Percentiles rank a stretch among this genome's conserved stretches.
These are phyloP conservation scores for Umbelopsis vinacea DNA, from an alignment of 192 early-diverging fungal genomes.

Conservation along the genomic window DNA sequence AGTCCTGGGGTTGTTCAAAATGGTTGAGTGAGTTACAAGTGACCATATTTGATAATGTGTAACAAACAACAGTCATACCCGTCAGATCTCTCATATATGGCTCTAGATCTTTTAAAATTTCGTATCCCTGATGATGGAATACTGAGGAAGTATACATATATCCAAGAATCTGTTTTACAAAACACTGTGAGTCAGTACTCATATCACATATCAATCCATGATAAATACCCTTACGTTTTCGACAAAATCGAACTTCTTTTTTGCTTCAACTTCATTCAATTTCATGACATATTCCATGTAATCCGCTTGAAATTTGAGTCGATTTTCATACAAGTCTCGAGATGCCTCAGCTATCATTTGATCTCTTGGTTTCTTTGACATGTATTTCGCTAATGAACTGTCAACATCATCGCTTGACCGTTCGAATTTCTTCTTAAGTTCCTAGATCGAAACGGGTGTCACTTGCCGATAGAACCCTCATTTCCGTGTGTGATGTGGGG, in stretches of 20 bases:
- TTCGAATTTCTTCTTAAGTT: conserved; percentile 63
- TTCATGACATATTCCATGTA: conserved; percentile 70
- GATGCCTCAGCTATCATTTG: conserved; percentile 58
- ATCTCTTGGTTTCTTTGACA: conserved; percentile 65
- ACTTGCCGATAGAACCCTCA: too few relatives aligned
- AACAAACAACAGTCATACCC: conserved; percentile 30
- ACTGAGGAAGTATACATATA: conserved; percentile 85
- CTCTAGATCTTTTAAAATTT: conserved; percentile 78
- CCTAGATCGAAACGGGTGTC: conserved; percentile 38
- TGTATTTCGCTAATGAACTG: conserved; percentile 58
- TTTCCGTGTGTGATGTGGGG: background rate
- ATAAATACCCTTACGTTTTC: conserved; percentile 54
- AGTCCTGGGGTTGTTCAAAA: conserved; percentile 29
- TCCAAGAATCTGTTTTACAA: conserved; percentile 58
- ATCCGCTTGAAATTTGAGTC: conserved; percentile 63
- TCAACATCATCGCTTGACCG: conserved; percentile 66
- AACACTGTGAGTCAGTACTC: conserved; percentile 35
- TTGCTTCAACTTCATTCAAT: conserved; percentile 73
- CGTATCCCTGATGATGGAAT: conserved; percentile 83
- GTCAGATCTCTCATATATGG: conserved; percentile 81
- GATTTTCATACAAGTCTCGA: conserved; percentile 62
- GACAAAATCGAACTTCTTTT: conserved; percentile 77
- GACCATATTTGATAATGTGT: background rate
- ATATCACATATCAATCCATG: background rate
- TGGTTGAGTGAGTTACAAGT: background rate